Base-by-base conservation (phyloP, 2,329 filamentous ascomycete genomes). In the Trichoderma koningiopsis region DNA sequence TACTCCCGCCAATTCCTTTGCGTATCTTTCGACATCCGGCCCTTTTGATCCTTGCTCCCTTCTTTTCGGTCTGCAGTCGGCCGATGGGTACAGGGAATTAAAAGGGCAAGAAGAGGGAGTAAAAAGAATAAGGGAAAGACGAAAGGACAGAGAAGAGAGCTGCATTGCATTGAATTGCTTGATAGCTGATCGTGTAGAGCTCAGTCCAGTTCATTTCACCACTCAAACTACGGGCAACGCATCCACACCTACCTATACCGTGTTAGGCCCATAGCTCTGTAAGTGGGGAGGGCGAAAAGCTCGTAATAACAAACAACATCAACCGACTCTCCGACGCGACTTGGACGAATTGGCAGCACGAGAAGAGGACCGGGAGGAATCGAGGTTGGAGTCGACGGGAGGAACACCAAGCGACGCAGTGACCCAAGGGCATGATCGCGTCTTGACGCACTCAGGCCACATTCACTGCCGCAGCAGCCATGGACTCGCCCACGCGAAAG, bases 401-500 rank as follows among this genome's bases (percentile, higher is more conserved):
- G 47, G 47, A 43, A 24, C 19, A 14, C 33, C 33, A 33, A 33
- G 33, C 11, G 33, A 6, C 31, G 43, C 3, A n/a, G 43, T 49
- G 8, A 22, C 43, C 13, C 10, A 4, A 24, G 47, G 61, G 62
- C 56, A 65, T 65, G 62, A 47, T 55, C 52, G 49, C 62, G 49
- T 57, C 52, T 40, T 43, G 57, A 40, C 22, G 33, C 57, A 35
- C 22, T 16, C 43, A 49, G 33, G 53, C 62, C 27, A 31, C 27
- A 66, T 37, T 66, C 37, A 58, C 52, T 29, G 13, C 14, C 24
- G 29, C 37, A 40, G 35, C 35, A 40, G 35, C 47, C 71, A 82
- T 84, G 82, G 79, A 83, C 74, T 83, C 81, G 63, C 79, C 81
- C 13, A 74, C 68, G 67, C 69, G 73, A 74, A 77, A 77, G 74